Evolutionary conservation across 2,329 filamentous ascomycete genomes (phyloP), one percentile per base, ranked within the genome.

Genomic region (Parasarocladium wereldwijsianum): DNA sequence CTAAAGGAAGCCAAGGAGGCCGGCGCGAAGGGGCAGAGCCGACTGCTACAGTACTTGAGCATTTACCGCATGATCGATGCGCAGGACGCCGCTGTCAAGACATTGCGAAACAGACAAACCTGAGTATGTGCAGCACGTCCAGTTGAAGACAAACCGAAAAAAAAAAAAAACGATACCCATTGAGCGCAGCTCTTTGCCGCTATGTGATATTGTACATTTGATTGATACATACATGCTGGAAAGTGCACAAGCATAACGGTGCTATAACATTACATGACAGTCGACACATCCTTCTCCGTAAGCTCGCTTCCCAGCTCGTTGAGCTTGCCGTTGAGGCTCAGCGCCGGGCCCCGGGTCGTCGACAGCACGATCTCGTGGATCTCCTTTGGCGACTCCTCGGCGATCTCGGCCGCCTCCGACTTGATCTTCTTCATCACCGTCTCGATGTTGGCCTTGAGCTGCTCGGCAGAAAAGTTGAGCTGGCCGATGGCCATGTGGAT

Each of bases 401-500:
- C 76, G 31, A 96, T 63, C 39, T 82, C 62, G 11, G 62, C 60
- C 27, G 86, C 76, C 48, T 93, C 83, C 43, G 71, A 72, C 70
- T 83, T 93, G 41, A 96, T 50, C 44, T 75, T 65, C 14, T 67
- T 66, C 45, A 96, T 63, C 37, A 93, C 72, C 15, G 72, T 62
- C 55, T 76, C 79, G 51, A 98, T 67, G 50, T 98, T 98, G 39
- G 72, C 72, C 48, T 77, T 71, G 57, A 98, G 57, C 66, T 90
- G 74, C 44, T 90, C 76, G 3, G 90, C 85, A 6, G 83, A 82
- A 57, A 93, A 93, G 2, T 72, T 79, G 47, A 98, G 56, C 57
- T 94, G 85, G 5, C 87, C 90, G 37, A 98, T 70, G n/a, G 85
- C 77, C 64, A 96, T 70, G 35, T 86, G 68, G 32, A 98, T 71